Conservation (phyloP, 371 early-diverging fungal genomes). For the Mucor mucedo region DNA sequence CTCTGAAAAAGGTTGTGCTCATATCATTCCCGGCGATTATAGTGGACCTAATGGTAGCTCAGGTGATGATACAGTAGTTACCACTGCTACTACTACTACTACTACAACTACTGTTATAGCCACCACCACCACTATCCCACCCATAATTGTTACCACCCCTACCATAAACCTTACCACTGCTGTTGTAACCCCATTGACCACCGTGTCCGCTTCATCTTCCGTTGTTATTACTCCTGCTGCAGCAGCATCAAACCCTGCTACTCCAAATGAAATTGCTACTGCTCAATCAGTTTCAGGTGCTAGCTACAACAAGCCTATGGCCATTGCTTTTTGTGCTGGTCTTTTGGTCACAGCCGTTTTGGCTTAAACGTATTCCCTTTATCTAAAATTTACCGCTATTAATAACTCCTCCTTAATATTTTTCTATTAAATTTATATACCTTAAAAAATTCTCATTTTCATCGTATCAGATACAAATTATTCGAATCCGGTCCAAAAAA, state of each 20-base stretch:
- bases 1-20: constrained; percentile 56
- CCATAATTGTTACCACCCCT: not conserved
- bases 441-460: too few species aligned
- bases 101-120: constrained; percentile 1
- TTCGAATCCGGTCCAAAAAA: too few species aligned
- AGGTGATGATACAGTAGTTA: not conserved
- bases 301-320: constrained; percentile 1
- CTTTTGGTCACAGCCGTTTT: not conserved
- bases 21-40: constrained; percentile 60
- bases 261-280: constrained; percentile 3
- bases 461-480: too few species aligned
- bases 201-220: not conserved
- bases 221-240: constrained; percentile 8
- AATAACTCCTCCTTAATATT: too few species aligned
- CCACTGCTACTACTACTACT: not conserved
- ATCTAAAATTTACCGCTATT: too few species aligned
- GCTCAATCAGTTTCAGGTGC: constrained; percentile 4
- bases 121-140: not conserved
- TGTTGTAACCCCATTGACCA: not conserved
- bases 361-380: too few species aligned
- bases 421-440: too few species aligned
- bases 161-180: not conserved
- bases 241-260: not conserved
- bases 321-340: constrained; percentile 9
- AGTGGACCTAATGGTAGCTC: constrained; percentile 41